Percentiles rank a stretch among this genome's conserved stretches.
Evolutionary conservation across 768 basidiomycete species (phyloP).

Genomic region (Agaricus blazei): DNA sequence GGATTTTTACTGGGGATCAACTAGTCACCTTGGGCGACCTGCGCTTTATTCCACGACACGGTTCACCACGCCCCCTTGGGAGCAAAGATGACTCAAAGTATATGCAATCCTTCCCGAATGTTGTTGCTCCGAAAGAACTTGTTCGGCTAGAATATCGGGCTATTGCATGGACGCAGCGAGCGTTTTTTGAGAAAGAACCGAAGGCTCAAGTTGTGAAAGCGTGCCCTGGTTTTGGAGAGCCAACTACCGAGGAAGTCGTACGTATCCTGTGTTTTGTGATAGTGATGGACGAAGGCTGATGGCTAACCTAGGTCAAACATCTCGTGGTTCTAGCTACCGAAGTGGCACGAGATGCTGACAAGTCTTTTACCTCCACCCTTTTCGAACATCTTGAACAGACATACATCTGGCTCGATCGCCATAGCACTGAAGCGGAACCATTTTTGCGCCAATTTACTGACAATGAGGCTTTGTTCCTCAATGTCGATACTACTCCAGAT

Average conservation of each 20-base stretch:
- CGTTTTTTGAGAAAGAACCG: slow-evolving; percentile 13
- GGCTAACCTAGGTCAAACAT: slow-evolving; percentile 12
- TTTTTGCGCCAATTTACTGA: not conserved
- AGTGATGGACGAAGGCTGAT: not conserved
- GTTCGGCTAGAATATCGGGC: slow-evolving; percentile 14
- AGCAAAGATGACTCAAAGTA: not conserved
- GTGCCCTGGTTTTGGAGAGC: slow-evolving; percentile 15
- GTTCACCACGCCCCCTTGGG: slow-evolving; percentile 13
- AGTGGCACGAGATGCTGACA: slow-evolving; percentile 12
- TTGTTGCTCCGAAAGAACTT: slow-evolving; percentile 15
- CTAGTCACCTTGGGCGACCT: slow-evolving; percentile 29
- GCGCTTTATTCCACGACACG: slow-evolving; percentile 34
- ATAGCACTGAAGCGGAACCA: not conserved
- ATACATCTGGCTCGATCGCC: slow-evolving; percentile 18
- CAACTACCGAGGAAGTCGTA: slow-evolving; percentile 18
- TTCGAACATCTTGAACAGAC: slow-evolving; percentile 18
- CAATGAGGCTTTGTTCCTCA: slow-evolving; percentile 35
- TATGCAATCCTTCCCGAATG: not conserved
- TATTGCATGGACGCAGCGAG: slow-evolving; percentile 22
- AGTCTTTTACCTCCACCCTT: slow-evolving; percentile 1
- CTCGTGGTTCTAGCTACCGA: slow-evolving; percentile 13
- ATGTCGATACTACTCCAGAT: slow-evolving; percentile 32
- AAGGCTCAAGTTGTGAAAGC: slow-evolving; percentile 9
- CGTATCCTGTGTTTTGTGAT: not conserved
- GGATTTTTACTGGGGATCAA: slow-evolving; percentile 6